A percentile compares a stretch with the other conserved stretches of the same genome.
phyloP scores from a whole-genome alignment of 192 early-diverging fungal species.

The Coemansia sp. region DNA sequence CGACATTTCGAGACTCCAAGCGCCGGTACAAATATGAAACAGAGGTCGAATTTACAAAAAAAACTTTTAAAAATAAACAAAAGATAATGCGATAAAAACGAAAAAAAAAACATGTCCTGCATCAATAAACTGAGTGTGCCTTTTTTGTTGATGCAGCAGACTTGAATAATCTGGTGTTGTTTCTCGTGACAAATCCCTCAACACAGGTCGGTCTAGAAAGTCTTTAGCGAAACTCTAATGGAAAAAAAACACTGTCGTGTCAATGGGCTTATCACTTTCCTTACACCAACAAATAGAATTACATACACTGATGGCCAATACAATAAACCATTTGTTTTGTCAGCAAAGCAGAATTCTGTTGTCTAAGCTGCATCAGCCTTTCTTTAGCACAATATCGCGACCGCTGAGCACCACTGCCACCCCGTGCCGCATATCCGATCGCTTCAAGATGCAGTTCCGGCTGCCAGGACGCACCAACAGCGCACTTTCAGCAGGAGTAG shows the following conservation, averaged over 20 bases:
- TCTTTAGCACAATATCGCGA: neutral
- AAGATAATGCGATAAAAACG: neutral
- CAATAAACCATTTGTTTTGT: neutral
- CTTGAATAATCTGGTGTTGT: neutral
- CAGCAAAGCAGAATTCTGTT: neutral
- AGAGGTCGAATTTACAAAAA: neutral
- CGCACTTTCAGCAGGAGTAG: conserved; percentile 33
- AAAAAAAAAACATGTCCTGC: neutral
- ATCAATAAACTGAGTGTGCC: neutral
- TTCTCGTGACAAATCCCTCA: neutral
- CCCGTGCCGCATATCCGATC: conserved; percentile 21
- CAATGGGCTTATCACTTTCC: no score
- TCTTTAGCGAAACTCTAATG: neutral
- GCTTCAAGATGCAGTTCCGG: conserved; percentile 36
- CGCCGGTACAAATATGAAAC: neutral
- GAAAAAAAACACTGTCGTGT: neutral
- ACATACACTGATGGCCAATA: no score
- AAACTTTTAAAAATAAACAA: neutral
- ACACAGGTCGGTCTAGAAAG: neutral
- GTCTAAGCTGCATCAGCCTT: neutral
- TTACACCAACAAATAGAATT: no score
- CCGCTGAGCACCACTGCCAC: conserved; percentile 9
- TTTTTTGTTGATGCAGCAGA: neutral
- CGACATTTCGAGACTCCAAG: neutral
- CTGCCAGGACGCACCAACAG: conserved; percentile 42